Conservation (phyloP, 345 rosid species). For the Populus tremula region DNA sequence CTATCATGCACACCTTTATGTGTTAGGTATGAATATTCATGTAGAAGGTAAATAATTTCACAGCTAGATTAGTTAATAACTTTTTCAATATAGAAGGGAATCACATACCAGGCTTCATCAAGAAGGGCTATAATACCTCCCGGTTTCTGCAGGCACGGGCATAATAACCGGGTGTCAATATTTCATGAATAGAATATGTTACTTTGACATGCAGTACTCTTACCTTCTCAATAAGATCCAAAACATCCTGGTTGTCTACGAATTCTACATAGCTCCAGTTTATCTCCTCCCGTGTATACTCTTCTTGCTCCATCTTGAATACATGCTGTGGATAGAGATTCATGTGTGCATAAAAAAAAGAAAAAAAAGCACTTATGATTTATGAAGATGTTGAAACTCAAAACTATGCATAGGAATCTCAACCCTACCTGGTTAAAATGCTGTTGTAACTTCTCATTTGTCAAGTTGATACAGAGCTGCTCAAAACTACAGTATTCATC, state of each 20-base stretch:
- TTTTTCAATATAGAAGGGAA: not conserved
- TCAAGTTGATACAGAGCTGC: conserved; percentile 75
- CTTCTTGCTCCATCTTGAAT: conserved; percentile 80
- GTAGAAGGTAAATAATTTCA: not conserved
- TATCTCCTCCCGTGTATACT: conserved; percentile 64
- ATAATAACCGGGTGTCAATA: not conserved
- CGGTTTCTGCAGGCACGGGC: conserved; percentile 59
- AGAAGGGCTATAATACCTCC: conserved; percentile 74
- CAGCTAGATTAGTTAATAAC: not conserved
- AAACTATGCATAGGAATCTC: not conserved
- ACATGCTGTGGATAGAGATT: conserved; percentile 52
- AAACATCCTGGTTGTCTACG: conserved; percentile 71
- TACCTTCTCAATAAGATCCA: conserved; percentile 76
- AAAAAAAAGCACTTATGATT: not conserved
- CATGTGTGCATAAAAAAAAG: not conserved
- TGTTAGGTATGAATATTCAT: not conserved
- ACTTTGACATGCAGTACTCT: not conserved
- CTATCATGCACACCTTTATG: not conserved
- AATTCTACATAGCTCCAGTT: conserved; percentile 80
- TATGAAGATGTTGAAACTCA: not conserved
- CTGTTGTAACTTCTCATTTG: conserved; percentile 78
- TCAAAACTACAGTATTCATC: conserved; percentile 48
- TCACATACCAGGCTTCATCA: conserved; percentile 74
- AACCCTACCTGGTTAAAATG: conserved; percentile 68
- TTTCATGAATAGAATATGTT: not conserved